Conservation (phyloP, 2,329 filamentous ascomycete species). For the Cladosporium phlei region DNA sequence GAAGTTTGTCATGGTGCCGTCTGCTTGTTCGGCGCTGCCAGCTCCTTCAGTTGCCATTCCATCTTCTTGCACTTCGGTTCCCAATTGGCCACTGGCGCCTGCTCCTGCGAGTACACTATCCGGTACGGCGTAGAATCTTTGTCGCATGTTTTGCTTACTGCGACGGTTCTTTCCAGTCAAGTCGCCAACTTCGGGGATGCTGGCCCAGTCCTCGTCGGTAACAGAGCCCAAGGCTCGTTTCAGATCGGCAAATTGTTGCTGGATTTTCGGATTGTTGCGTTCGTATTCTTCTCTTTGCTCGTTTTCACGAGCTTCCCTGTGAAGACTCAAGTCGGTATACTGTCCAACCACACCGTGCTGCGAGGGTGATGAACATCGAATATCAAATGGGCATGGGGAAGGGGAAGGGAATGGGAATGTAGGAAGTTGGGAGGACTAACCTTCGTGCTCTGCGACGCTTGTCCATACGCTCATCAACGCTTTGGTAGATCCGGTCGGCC, state of each 20-base stretch:
- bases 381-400: slow-evolving; percentile 23
- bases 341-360: slow-evolving; percentile 59
- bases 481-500: slow-evolving; percentile 90
- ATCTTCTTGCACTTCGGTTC: slow-evolving; percentile 84
- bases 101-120: slow-evolving; percentile 91
- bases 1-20: slow-evolving; percentile 96
- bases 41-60: slow-evolving; percentile 42
- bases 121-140: slow-evolving; percentile 88
- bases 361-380: slow-evolving; percentile 30
- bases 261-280: slow-evolving; percentile 94
- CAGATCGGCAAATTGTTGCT: slow-evolving; percentile 93
- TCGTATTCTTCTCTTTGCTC: slow-evolving; percentile 93
- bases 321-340: slow-evolving; percentile 68
- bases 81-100: slow-evolving; percentile 72
- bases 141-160: slow-evolving; percentile 74
- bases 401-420: slow-evolving; percentile 12
- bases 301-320: slow-evolving; percentile 88
- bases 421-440: slow-evolving; percentile 53
- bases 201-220: slow-evolving; percentile 94
- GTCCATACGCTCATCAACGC: slow-evolving; percentile 97
- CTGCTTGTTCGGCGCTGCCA: slow-evolving; percentile 46
- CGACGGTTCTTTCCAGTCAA: slow-evolving; percentile 90
- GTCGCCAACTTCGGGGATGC: slow-evolving; percentile 90
- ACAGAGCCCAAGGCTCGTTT: slow-evolving; percentile 86
- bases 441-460: slow-evolving; percentile 78